A percentile compares a stretch with the other conserved stretches of the same genome.
phyloP scores from a whole-genome alignment of 495 filamentous ascomycete genomes.

The Penicillium subrubescens region DNA sequence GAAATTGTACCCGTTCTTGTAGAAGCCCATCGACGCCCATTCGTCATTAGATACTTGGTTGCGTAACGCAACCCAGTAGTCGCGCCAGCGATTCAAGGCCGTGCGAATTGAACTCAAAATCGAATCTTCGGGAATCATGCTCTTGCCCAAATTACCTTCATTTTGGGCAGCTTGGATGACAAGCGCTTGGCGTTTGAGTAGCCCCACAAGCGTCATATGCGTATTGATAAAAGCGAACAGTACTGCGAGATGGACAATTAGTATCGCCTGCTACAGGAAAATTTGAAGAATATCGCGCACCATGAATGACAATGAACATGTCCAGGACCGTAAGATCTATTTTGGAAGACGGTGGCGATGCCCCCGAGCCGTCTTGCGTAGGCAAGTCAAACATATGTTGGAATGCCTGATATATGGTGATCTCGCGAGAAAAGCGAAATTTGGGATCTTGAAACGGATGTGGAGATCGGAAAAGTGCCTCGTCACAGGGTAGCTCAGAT shows the following conservation, averaged over 20 bases:
- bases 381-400: conserved; percentile 36
- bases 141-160: conserved; percentile 1
- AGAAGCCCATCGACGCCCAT: conserved; percentile 50
- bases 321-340: conserved; percentile 39
- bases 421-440: conserved; percentile 37
- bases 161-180: conserved; percentile 9
- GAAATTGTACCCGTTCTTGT: conserved; percentile 49
- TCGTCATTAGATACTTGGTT: conserved; percentile 36
- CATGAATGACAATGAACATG: conserved; percentile 49
- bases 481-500: conserved; percentile 42
- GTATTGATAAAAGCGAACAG: conserved; percentile 49
- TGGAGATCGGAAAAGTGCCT: conserved; percentile 39
- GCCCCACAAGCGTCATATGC: conserved; percentile 45
- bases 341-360: background rate
- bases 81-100: conserved; percentile 42
- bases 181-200: conserved; percentile 25
- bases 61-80: conserved; percentile 39
- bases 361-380: conserved; percentile 6
- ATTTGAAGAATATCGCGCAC: conserved; percentile 16
- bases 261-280: background rate
- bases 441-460: conserved; percentile 44
- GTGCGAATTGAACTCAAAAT: conserved; percentile 35
- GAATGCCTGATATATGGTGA: conserved; percentile 39
- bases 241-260: conserved; percentile 28
- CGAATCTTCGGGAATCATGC: conserved; percentile 37